These are phyloP conservation scores for Cladosporium sp. DNA, from an alignment of 2,329 filamentous ascomycete species.

Conservation along the genomic window DNA sequence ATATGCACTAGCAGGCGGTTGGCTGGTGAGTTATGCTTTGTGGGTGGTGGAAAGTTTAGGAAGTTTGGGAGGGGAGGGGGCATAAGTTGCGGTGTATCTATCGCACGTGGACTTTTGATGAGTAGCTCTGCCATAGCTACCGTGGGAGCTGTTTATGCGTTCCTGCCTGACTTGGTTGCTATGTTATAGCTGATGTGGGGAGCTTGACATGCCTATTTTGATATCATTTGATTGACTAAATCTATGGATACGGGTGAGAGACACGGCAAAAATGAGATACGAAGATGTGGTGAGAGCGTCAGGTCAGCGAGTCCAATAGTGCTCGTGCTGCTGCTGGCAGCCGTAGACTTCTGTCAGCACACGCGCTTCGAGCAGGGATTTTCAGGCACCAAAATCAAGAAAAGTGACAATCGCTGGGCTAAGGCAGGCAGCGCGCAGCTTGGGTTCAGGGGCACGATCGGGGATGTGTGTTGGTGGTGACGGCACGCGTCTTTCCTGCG, in stretches of 20 bases:
- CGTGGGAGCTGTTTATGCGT: constrained; percentile 5
- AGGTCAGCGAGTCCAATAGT: not conserved
- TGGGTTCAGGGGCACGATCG: constrained; percentile 19
- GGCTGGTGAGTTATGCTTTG: not conserved
- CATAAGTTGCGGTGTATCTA: constrained; percentile 5
- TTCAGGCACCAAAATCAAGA: constrained; percentile 21
- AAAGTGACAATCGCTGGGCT: constrained; percentile 13
- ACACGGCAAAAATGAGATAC: not conserved
- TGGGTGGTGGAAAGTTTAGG: not conserved
- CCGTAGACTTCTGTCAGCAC: constrained; percentile 17
- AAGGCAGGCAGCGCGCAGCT: constrained; percentile 15
- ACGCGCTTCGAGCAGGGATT: constrained; percentile 11
- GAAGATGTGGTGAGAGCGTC: constrained; percentile 9
- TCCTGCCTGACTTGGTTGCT: constrained; percentile 1
- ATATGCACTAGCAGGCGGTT: not conserved
- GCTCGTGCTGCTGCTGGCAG: not conserved
- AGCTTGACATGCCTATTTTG: not conserved
- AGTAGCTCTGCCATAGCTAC: not conserved
- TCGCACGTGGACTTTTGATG: not conserved
- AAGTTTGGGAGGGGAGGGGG: not conserved
- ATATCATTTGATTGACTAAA: not conserved
- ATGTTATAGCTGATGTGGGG: not conserved
- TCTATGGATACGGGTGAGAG: not conserved
- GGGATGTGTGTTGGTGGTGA: not conserved
- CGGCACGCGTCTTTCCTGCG: not conserved